These are phyloP conservation scores for Acorus gramineus DNA, from an alignment of 106 monocot species.

Conservation along the genomic window DNA sequence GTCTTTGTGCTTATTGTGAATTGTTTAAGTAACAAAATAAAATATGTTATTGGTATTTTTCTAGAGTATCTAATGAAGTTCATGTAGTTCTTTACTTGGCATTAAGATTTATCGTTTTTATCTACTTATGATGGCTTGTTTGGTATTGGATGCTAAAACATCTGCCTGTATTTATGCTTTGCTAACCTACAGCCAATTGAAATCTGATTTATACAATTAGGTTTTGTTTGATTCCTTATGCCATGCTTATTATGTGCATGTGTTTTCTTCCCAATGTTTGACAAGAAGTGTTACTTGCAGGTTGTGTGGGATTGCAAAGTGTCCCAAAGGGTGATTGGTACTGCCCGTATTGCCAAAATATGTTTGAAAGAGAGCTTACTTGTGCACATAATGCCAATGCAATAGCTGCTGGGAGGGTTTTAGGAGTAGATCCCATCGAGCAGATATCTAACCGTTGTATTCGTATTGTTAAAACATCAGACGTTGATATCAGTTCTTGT, in stretches of 20 bases:
- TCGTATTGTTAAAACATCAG: constrained; percentile 37
- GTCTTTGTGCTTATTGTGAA: too few relatives aligned
- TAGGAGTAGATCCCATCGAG: constrained; percentile 78
- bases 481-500: constrained; percentile 13
- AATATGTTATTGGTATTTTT: neutral
- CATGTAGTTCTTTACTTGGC: too few relatives aligned
- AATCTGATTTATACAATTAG: too few relatives aligned
- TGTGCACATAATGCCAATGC: constrained; percentile 45
- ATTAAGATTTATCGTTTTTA: too few relatives aligned
- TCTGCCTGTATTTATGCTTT: too few relatives aligned
- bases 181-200: too few relatives aligned
- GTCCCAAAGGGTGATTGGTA: constrained; percentile 12
- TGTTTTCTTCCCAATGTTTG: too few relatives aligned
- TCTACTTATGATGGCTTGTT: too few relatives aligned
- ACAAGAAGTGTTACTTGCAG: constrained; percentile 3
- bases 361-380: constrained; percentile 19
- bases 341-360: constrained; percentile 22
- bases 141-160: too few relatives aligned
- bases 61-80: neutral
- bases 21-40: too few relatives aligned
- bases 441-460: constrained; percentile 65
- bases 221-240: too few relatives aligned
- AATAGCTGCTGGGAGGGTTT: constrained; percentile 82
- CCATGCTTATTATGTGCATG: too few relatives aligned
- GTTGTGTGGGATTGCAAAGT: constrained; percentile 6